These are phyloP conservation scores for Cordyceps fumosorosea DNA, from an alignment of 2,329 filamentous ascomycete species.

Conservation along the genomic window DNA sequence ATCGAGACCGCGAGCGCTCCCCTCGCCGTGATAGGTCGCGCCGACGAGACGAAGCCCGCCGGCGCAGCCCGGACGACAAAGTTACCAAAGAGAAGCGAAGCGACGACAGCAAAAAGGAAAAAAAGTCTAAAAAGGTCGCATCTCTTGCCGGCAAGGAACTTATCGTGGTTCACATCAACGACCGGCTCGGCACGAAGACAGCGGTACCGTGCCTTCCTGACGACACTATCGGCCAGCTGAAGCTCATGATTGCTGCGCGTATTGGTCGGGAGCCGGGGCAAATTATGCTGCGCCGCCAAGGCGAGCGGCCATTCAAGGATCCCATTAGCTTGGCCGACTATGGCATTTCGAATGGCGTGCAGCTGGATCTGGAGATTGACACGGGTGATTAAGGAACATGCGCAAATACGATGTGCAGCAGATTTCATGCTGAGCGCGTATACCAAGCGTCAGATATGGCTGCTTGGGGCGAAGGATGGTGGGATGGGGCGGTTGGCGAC, in stretches of 20 bases:
- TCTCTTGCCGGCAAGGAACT: constrained; percentile 58
- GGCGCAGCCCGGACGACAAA: constrained; percentile 17
- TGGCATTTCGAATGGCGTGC: constrained; percentile 85
- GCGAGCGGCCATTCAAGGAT: constrained; percentile 91
- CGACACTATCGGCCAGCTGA: constrained; percentile 80
- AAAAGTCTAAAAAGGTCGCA: constrained; percentile 28
- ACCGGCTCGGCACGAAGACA: constrained; percentile 92
- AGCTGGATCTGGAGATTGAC: constrained; percentile 56
- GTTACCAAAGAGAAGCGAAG: constrained; percentile 15
- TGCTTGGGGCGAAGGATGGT: not conserved
- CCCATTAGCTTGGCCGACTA: constrained; percentile 83
- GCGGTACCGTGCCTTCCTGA: constrained; percentile 82
- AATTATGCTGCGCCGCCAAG: constrained; percentile 86
- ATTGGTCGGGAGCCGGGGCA: constrained; percentile 87
- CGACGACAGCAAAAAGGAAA: constrained; percentile 33
- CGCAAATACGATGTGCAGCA: not conserved
- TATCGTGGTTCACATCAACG: constrained; percentile 92
- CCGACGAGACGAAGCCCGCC: constrained; percentile 18
- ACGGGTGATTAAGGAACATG: constrained; percentile 43
- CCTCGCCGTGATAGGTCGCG: constrained; percentile 14
- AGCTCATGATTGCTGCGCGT: constrained; percentile 81
- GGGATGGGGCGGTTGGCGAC: not conserved
- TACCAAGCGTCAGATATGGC: not conserved
- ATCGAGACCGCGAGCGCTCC: constrained; percentile 22
- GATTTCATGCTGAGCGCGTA: not conserved